Percentiles rank a stretch among this genome's conserved stretches.
These are phyloP conservation scores for Fomitopsis palustris DNA, from an alignment of 1,284 basidiomycete species.

Conservation along the genomic window DNA sequence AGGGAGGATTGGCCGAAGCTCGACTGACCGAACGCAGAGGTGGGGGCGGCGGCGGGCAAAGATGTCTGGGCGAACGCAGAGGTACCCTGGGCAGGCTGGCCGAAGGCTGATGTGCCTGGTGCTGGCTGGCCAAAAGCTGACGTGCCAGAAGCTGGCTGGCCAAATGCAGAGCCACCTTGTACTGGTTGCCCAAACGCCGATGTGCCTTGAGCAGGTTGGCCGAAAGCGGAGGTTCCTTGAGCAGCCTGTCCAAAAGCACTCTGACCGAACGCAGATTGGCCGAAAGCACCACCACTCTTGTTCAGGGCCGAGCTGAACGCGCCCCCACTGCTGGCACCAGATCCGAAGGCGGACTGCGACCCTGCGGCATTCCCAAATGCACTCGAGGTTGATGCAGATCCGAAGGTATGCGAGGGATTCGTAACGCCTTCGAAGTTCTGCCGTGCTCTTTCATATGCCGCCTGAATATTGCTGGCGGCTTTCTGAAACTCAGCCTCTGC, in stretches of 20 bases:
- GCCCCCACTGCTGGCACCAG: conserved; percentile 12
- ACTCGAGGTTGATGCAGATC: conserved; percentile 12
- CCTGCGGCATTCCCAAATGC: neutral
- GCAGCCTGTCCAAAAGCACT: conserved; percentile 31
- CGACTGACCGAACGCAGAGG: conserved; percentile 28
- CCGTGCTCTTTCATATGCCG: conserved; percentile 51
- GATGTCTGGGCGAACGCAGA: conserved; percentile 25
- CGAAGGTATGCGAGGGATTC: conserved; percentile 16
- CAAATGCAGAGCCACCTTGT: conserved; percentile 17
- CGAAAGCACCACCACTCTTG: conserved; percentile 38
- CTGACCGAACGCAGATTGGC: conserved; percentile 33
- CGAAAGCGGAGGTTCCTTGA: conserved; percentile 29
- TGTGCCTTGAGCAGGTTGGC: conserved; percentile 23
- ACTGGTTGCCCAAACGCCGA: conserved; percentile 26
- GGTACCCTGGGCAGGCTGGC: conserved; percentile 21
- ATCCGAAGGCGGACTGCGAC: conserved; percentile 8
- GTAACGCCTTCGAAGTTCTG: conserved; percentile 20
- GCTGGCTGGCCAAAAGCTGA: conserved; percentile 34
- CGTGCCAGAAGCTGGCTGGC: conserved; percentile 20
- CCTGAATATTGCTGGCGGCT: conserved; percentile 44
- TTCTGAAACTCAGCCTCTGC: conserved; percentile 41
- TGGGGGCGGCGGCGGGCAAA: conserved; percentile 11
- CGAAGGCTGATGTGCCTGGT: conserved; percentile 24
- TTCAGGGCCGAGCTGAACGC: conserved; percentile 26
- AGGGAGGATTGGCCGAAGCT: conserved; percentile 30